Evolutionary conservation across 176 grass and related monocot species (phyloP).

Genomic region (Microstegium vimineum): DNA sequence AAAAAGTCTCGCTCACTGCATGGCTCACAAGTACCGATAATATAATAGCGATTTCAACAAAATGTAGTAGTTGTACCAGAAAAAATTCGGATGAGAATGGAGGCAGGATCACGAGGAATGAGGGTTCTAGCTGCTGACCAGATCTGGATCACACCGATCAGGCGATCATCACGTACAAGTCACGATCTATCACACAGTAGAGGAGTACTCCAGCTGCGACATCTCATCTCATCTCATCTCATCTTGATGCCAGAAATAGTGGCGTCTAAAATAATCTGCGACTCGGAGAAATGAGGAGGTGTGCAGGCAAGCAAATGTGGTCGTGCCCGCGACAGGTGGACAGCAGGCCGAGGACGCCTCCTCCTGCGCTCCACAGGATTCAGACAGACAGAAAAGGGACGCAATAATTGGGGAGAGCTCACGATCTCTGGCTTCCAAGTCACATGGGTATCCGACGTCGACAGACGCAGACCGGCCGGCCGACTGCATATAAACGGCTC

Average conservation of each 20-base stretch:
- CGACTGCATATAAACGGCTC: not conserved
- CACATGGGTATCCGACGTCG: constrained; percentile 7
- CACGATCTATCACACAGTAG: not conserved
- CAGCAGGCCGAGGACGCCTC: not conserved
- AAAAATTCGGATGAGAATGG: not conserved
- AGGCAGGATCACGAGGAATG: not conserved
- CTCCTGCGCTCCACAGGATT: not conserved
- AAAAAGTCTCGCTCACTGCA: not conserved
- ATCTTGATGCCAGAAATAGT: not conserved
- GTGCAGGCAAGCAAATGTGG: constrained; percentile 3
- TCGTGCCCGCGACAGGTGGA: not conserved
- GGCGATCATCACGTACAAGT: not conserved
- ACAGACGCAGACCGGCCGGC: not conserved
- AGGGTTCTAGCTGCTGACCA: not conserved
- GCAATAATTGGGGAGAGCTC: constrained; percentile 21
- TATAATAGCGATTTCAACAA: not conserved
- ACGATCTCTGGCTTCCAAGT: constrained; percentile 38
- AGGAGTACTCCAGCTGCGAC: not conserved
- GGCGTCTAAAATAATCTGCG: not conserved
- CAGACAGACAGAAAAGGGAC: not conserved
- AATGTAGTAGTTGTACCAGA: not conserved
- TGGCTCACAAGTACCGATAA: not conserved
- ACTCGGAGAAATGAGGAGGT: constrained; percentile 33
- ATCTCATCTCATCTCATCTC: not conserved
- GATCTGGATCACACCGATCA: constrained; percentile 19